Evolutionary conservation across 345 rosid species (phyloP).

Genomic region (Hevea brasiliensis): DNA sequence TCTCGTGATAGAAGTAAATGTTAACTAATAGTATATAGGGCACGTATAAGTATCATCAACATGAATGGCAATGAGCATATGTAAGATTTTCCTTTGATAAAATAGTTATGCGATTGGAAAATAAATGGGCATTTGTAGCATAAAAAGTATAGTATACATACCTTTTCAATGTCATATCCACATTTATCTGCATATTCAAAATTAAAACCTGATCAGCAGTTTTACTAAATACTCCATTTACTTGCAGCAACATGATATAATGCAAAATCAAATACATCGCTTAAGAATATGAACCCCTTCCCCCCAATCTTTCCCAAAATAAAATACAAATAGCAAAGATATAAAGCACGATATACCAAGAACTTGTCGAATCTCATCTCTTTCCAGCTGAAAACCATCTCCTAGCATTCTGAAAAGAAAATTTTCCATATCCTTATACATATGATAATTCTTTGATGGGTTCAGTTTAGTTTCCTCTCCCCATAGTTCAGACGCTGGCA

Average conservation of each 20-base stretch:
- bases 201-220: conserved; percentile 29
- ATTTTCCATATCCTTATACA: conserved; percentile 47
- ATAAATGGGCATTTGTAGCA: background rate
- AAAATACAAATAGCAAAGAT: conserved; percentile 6
- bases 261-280: background rate
- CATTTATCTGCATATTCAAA: conserved; percentile 44
- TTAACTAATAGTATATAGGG: background rate
- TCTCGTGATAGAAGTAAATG: background rate
- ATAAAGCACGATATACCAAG: conserved; percentile 39
- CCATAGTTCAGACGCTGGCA: conserved; percentile 38
- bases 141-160: conserved; percentile 23
- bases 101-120: background rate
- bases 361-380: conserved; percentile 34
- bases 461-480: conserved; percentile 22
- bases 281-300: background rate
- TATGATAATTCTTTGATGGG: conserved; percentile 17
- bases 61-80: background rate
- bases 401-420: conserved; percentile 54
- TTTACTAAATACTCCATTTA: conserved; percentile 2
- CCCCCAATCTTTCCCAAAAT: background rate
- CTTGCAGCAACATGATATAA: background rate
- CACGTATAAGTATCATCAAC: background rate
- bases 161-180: conserved; percentile 57
- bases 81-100: background rate
- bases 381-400: conserved; percentile 45